Evolutionary conservation across 2,329 filamentous ascomycete genomes (phyloP).

Genomic region (Penicillium paneum): DNA sequence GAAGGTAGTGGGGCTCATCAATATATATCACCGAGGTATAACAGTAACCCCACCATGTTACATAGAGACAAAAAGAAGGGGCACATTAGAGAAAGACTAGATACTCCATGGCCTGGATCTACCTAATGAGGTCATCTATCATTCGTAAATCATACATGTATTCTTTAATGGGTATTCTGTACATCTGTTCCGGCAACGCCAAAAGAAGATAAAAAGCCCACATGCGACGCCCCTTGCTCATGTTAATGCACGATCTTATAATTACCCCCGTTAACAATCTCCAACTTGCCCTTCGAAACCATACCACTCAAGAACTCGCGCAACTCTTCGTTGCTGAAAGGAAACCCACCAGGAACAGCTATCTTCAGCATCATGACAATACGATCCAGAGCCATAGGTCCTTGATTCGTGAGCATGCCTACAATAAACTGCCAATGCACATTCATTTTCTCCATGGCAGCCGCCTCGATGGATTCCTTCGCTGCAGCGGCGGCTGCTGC

Average conservation of each 20-base stretch:
- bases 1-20: neutral
- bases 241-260: conserved; percentile 53
- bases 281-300: conserved; percentile 68
- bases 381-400: conserved; percentile 73
- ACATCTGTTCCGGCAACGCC: conserved; percentile 12
- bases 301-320: conserved; percentile 75
- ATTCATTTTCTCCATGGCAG: conserved; percentile 64
- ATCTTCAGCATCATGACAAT: conserved; percentile 96
- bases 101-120: neutral
- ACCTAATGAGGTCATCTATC: neutral
- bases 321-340: conserved; percentile 85
- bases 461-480: conserved; percentile 50
- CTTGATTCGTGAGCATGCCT: conserved; percentile 92
- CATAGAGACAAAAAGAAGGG: neutral
- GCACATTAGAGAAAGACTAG: neutral
- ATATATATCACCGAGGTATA: neutral
- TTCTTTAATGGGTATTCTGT: neutral
- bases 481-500: conserved; percentile 43
- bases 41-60: neutral
- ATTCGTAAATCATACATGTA: neutral
- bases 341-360: conserved; percentile 80
- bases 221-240: neutral
- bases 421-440: conserved; percentile 91
- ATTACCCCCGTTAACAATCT: conserved; percentile 63
- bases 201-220: neutral